phyloP scores from a whole-genome alignment of 1,284 basidiomycete genomes.

The Ganoderma multipileum region DNA sequence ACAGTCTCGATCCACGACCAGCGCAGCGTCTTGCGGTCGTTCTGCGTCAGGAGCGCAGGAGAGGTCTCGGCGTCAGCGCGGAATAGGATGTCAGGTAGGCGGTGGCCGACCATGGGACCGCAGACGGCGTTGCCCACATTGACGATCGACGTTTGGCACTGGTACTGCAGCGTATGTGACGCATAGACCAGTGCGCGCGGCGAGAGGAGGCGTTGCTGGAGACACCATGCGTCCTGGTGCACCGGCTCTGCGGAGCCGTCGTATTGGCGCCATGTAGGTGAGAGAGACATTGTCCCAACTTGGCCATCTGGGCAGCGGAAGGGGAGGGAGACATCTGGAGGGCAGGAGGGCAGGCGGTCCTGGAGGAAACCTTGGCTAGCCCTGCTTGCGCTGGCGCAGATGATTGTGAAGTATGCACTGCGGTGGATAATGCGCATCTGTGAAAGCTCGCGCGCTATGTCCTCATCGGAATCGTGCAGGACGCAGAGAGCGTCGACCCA shows the following conservation, averaged over 20 bases:
- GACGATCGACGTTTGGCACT: slow-evolving; percentile 19
- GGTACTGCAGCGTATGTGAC: slow-evolving; percentile 25
- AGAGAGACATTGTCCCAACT: slow-evolving; percentile 18
- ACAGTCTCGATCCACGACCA: slow-evolving; percentile 20
- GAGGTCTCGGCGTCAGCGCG: slow-evolving; percentile 6
- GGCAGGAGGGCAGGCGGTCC: slow-evolving; percentile 8
- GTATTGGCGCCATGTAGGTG: slow-evolving; percentile 20
- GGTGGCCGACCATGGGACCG: neutral
- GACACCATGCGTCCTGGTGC: slow-evolving; percentile 24
- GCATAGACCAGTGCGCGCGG: slow-evolving; percentile 23
- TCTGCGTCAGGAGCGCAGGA: neutral
- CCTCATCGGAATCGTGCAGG: slow-evolving; percentile 18
- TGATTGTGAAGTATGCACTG: slow-evolving; percentile 23
- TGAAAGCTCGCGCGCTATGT: slow-evolving; percentile 14
- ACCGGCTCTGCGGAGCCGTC: slow-evolving; percentile 18
- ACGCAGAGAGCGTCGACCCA: slow-evolving; percentile 22
- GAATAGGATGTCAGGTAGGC: slow-evolving; percentile 19
- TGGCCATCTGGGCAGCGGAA: slow-evolving; percentile 15
- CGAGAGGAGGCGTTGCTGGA: slow-evolving; percentile 25
- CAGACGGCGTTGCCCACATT: slow-evolving; percentile 24
- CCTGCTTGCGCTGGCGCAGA: slow-evolving; percentile 15
- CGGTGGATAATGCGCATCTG: slow-evolving; percentile 10
- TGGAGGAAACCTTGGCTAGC: slow-evolving; percentile 19
- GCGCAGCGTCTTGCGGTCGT: slow-evolving; percentile 11
- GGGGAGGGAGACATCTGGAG: slow-evolving; percentile 13